Conservation (phyloP, 2,329 filamentous ascomycete genomes). For the Colletotrichum truncatum region DNA sequence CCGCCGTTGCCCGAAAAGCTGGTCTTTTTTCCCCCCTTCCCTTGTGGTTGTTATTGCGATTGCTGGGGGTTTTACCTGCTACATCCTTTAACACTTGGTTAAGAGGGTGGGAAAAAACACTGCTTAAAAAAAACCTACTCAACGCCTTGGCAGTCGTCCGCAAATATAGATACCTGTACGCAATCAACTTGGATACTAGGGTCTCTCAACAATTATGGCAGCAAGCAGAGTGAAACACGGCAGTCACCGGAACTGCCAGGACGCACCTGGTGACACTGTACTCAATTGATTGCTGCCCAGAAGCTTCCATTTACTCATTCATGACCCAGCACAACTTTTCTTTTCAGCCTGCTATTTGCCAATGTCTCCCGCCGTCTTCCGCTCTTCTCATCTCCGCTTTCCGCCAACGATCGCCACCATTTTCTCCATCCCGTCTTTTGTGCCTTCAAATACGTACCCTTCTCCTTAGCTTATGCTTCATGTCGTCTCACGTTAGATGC, state of each 20-base stretch:
- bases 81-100: neutral
- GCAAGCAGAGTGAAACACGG: conserved; percentile 16
- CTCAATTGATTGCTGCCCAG: conserved; percentile 9
- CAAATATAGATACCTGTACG: neutral
- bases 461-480: neutral
- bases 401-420: neutral
- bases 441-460: neutral
- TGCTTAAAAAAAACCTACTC: neutral
- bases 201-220: conserved; percentile 8
- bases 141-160: neutral
- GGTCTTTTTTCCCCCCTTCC: no score
- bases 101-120: no score
- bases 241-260: conserved; percentile 6
- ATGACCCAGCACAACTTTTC: neutral
- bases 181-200: conserved; percentile 7
- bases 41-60: neutral
- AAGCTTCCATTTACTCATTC: neutral
- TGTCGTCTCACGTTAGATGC: neutral
- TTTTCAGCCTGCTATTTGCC: neutral
- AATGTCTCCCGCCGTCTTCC: neutral
- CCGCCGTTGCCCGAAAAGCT: neutral
- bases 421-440: conserved; percentile 5
- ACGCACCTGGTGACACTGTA: conserved; percentile 1
- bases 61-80: neutral
- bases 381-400: neutral